Conservation (phyloP, 306 rosid genomes). For the Citrullus colocynthis region DNA sequence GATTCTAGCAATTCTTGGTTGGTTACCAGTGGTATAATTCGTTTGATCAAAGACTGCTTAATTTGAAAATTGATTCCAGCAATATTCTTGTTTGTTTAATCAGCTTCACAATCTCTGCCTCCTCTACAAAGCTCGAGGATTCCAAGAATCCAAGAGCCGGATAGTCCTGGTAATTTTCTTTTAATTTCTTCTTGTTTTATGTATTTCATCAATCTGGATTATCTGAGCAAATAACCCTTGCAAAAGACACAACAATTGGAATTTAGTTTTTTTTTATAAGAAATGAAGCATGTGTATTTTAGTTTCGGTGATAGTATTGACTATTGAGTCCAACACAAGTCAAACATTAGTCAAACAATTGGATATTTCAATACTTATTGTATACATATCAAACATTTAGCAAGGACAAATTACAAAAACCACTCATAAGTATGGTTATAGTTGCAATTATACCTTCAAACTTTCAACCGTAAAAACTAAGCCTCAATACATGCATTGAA, state of each 20-base stretch:
- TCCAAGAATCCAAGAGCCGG: constrained; percentile 16
- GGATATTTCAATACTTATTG: too few relatives aligned
- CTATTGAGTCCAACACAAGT: too few relatives aligned
- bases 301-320: background rate
- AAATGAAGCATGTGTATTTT: background rate
- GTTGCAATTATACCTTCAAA: too few relatives aligned
- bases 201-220: background rate
- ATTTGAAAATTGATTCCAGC: background rate
- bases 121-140: constrained; percentile 27
- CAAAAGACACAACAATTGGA: background rate
- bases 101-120: constrained; percentile 34
- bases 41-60: background rate
- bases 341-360: too few relatives aligned
- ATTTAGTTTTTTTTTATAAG: background rate
- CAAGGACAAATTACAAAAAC: too few relatives aligned
- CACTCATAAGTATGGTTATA: too few relatives aligned
- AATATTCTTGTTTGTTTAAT: background rate
- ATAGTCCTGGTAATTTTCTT: constrained; percentile 2
- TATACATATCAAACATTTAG: too few relatives aligned
- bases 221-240: background rate
- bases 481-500: too few relatives aligned
- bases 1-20: background rate
- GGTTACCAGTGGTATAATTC: background rate
- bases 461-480: too few relatives aligned
- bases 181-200: background rate